A percentile compares a stretch with the other conserved stretches of the same genome.
phyloP scores from a whole-genome alignment of 23 red algal species.

The Chondrus crispus region DNA sequence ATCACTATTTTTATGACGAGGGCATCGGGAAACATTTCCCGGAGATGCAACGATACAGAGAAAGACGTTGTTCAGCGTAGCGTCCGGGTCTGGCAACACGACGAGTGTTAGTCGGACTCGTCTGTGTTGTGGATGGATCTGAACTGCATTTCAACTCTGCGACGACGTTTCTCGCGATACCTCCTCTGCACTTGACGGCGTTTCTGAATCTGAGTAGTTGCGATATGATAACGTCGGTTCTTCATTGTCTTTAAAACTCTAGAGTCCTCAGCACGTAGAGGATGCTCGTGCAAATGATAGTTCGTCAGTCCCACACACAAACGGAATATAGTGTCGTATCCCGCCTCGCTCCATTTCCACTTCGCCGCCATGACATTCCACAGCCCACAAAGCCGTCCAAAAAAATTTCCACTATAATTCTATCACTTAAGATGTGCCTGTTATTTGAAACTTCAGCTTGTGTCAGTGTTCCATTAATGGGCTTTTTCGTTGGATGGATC shows the following conservation, averaged over 20 bases:
- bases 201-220: not conserved
- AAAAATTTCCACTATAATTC: not conserved
- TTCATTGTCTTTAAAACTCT: not conserved
- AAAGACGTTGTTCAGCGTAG: no score
- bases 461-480: not conserved
- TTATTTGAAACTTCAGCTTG: not conserved
- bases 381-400: not conserved
- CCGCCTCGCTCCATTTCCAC: not conserved
- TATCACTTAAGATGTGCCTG: not conserved
- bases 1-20: no score
- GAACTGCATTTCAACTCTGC: not conserved
- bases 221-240: not conserved
- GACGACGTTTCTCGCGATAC: not conserved
- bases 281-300: not conserved
- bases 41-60: no score
- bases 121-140: no score
- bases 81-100: no score
- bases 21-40: no score
- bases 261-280: not conserved
- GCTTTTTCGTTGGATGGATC: not conserved
- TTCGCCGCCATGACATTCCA: not conserved
- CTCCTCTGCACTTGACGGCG: not conserved
- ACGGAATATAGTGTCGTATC: not conserved
- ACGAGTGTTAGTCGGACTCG: no score
- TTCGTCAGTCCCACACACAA: conserved; percentile 13